These are phyloP conservation scores for Trichoderma harzianum DNA, from an alignment of 2,329 filamentous ascomycete genomes.

Conservation along the genomic window DNA sequence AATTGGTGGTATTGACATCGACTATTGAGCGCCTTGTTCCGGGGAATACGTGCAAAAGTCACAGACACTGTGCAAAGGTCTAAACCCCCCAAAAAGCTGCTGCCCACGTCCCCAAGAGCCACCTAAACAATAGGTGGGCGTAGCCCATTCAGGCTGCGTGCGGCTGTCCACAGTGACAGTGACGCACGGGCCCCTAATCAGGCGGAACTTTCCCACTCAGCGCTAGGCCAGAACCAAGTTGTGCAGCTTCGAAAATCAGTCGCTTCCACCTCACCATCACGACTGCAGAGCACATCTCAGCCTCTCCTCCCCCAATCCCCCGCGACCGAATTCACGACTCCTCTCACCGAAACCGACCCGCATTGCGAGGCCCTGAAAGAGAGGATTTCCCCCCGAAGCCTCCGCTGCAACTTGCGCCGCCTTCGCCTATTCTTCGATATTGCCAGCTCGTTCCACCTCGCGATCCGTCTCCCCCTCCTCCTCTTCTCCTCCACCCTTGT, in stretches of 20 bases:
- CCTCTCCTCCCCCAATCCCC: constrained; percentile 19
- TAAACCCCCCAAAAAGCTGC: not conserved
- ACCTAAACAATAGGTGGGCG: not conserved
- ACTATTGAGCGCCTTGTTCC: not conserved
- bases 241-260: constrained; percentile 32
- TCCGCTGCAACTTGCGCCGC: not conserved
- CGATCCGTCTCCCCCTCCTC: constrained; percentile 10
- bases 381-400: constrained; percentile 11
- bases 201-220: constrained; percentile 18
- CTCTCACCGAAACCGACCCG: constrained; percentile 19
- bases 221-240: constrained; percentile 36
- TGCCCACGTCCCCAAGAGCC: not conserved
- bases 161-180: constrained; percentile 8
- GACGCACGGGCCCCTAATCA: constrained; percentile 15
- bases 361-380: constrained; percentile 21
- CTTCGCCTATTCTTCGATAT: not conserved
- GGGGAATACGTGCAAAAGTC: not conserved
- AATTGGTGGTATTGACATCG: not conserved
- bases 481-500: not conserved
- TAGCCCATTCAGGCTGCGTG: not conserved
- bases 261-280: constrained; percentile 28
- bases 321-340: constrained; percentile 22
- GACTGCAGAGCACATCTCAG: constrained; percentile 27
- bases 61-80: not conserved
- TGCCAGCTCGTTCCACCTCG: constrained; percentile 3